A percentile compares a stretch with the other conserved stretches of the same genome.
These are phyloP conservation scores for Coccinonectria pachysandricola DNA, from an alignment of 2,329 filamentous ascomycete genomes.

Conservation along the genomic window DNA sequence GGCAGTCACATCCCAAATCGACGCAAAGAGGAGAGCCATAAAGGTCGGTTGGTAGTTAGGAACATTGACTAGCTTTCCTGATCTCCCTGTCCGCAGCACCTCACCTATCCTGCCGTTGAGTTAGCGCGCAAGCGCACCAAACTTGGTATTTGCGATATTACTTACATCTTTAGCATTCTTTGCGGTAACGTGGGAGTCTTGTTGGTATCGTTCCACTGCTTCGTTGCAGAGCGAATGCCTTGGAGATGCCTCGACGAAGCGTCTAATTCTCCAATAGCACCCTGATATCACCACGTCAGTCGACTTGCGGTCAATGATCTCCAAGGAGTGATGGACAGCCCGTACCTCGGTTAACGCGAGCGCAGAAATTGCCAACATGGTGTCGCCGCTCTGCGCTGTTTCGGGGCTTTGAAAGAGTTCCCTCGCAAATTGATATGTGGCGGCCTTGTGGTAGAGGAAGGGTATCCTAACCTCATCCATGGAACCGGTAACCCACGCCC, in stretches of 20 bases:
- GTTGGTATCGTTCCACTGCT: constrained; percentile 11
- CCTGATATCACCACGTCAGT: constrained; percentile 18
- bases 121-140: too few species aligned
- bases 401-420: constrained; percentile 30
- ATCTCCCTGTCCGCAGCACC: constrained; percentile 28
- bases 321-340: constrained; percentile 1
- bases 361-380: constrained; percentile 33
- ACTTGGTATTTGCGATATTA: constrained; percentile 1
- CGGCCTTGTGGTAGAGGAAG: constrained; percentile 36
- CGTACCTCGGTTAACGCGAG: constrained; percentile 34
- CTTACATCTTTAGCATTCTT: constrained; percentile 32
- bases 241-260: constrained; percentile 33
- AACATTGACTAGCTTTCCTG: constrained; percentile 29
- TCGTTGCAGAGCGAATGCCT: constrained; percentile 24
- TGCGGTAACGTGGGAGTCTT: constrained; percentile 26
- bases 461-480: constrained; percentile 34
- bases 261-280: constrained; percentile 32
- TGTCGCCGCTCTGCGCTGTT: constrained; percentile 29
- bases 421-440: constrained; percentile 36
- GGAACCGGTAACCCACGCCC: constrained; percentile 35
- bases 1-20: constrained; percentile 29
- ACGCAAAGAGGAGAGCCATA: constrained; percentile 34
- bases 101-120: constrained; percentile 34
- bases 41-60: constrained; percentile 34
- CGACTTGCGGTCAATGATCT: constrained; percentile 3